A percentile compares a stretch with the other conserved stretches of the same genome.
Conservation (phyloP, 208 protist genomes). For the Leishmania aethiopica region DNA sequence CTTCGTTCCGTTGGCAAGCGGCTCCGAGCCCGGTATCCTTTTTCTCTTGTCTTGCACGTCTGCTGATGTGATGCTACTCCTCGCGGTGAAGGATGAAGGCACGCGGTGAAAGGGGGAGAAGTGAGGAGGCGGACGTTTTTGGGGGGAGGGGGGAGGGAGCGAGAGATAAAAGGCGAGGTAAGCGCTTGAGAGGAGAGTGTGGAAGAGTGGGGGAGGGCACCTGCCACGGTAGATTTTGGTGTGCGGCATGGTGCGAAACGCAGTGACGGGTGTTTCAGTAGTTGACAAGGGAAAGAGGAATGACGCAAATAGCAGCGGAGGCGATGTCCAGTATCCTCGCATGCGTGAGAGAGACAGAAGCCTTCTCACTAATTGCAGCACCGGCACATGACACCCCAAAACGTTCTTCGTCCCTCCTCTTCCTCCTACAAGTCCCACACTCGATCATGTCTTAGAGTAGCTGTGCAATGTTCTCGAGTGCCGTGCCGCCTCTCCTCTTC, state of each 20-base stretch:
- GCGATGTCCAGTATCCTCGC: background rate
- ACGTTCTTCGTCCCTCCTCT: background rate
- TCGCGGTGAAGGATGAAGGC: background rate
- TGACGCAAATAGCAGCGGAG: background rate
- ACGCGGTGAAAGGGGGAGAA: background rate
- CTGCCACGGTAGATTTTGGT: background rate
- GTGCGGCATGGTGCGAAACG: background rate
- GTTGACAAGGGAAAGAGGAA: background rate
- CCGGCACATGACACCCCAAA: background rate
- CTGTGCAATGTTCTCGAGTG: background rate
- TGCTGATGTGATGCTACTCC: background rate
- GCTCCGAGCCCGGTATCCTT: background rate
- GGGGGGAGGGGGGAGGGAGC: background rate
- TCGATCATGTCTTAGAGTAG: background rate
- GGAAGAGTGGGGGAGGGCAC: background rate
- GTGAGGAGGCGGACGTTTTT: background rate
- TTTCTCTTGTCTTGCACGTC: background rate
- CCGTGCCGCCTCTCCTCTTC: background rate
- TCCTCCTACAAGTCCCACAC: background rate
- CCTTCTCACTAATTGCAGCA: background rate
- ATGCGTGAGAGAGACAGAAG: background rate
- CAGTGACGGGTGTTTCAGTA: background rate
- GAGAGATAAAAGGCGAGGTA: background rate
- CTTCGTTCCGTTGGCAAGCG: background rate
- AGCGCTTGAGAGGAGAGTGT: background rate